A percentile compares a stretch with the other conserved stretches of the same genome.
Evolutionary conservation across 2,329 filamentous ascomycete species (phyloP).

Genomic region (Paramyrothecium sp.): DNA sequence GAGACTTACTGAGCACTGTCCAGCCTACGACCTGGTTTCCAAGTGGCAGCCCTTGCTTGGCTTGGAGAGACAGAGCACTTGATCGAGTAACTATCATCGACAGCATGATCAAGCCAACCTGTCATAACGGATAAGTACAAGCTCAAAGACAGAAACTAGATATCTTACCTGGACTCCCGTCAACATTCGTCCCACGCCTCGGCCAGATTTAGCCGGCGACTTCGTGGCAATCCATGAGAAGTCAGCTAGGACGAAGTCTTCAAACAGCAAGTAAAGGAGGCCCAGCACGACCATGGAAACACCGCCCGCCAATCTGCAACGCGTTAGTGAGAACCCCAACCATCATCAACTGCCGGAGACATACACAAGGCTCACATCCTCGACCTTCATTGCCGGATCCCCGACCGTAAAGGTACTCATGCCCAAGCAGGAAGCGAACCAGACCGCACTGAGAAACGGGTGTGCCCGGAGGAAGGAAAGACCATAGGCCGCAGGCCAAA

Average conservation of each 20-base stretch:
- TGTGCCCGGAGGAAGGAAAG: constrained; percentile 69
- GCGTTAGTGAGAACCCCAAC: constrained; percentile 7
- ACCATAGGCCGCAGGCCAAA: constrained; percentile 80
- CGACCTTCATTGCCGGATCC: constrained; percentile 81
- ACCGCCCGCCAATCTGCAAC: constrained; percentile 67
- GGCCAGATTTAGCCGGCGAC: constrained; percentile 11
- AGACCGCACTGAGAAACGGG: constrained; percentile 61
- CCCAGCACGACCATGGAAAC: constrained; percentile 75
- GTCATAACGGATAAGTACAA: constrained; percentile 10
- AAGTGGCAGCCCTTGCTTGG: constrained; percentile 77
- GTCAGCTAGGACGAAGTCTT: constrained; percentile 58
- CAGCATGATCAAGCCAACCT: constrained; percentile 75
- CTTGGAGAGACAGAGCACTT: constrained; percentile 80
- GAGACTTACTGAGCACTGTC: constrained; percentile 65
- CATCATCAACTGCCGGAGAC: constrained; percentile 18
- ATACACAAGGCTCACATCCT: constrained; percentile 74
- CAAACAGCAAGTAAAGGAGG: constrained; percentile 75
- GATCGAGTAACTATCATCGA: constrained; percentile 85
- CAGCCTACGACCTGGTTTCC: constrained; percentile 89
- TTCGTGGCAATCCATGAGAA: constrained; percentile 28
- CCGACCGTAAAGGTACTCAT: constrained; percentile 88
- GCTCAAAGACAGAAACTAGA: neutral
- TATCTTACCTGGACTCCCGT: constrained; percentile 62
- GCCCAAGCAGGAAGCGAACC: constrained; percentile 72
- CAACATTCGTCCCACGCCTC: constrained; percentile 52